phyloP scores from a whole-genome alignment of 2,329 filamentous ascomycete genomes.

The Hymenoscyphus linearis region DNA sequence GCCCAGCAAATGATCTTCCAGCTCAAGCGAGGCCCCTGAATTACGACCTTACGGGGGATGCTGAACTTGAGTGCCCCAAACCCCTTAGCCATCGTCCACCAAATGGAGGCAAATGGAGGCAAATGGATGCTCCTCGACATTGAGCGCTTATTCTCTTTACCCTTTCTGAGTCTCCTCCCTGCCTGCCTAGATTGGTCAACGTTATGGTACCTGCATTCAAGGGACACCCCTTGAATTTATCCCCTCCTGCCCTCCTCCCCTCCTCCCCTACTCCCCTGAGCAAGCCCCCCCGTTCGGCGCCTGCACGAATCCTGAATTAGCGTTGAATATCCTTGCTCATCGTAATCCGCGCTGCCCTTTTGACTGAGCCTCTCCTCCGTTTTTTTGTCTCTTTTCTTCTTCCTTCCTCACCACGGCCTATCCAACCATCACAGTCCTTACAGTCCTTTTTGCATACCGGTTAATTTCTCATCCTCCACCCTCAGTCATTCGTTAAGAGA shows the following conservation, averaged over 20 bases:
- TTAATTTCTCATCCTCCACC: conserved; percentile 26
- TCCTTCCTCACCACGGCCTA: conserved; percentile 25
- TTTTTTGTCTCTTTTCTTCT: conserved; percentile 13
- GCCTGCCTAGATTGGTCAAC: neutral
- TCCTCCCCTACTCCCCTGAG: neutral
- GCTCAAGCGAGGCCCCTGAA: conserved; percentile 15
- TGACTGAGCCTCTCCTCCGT: conserved; percentile 7
- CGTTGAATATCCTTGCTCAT: conserved; percentile 12
- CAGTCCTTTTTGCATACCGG: conserved; percentile 26
- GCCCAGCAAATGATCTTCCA: neutral
- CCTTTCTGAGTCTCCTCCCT: neutral
- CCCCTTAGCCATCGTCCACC: neutral
- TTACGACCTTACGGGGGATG: neutral
- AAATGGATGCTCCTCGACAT: neutral
- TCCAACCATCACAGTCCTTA: conserved; percentile 30
- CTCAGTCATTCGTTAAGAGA: conserved; percentile 32
- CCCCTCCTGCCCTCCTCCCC: no score
- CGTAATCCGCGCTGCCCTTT: conserved; percentile 16
- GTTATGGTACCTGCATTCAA: conserved; percentile 7
- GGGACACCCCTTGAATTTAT: neutral
- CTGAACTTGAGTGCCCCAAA: neutral
- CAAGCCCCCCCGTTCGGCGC: conserved; percentile 6
- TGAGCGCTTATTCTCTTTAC: neutral
- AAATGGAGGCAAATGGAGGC: neutral
- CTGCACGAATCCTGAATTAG: conserved; percentile 18